A percentile compares a stretch with the other conserved stretches of the same genome.
Conservation (phyloP, 805 yeast genomes). For the Wickerhamiella alocasiicola region DNA sequence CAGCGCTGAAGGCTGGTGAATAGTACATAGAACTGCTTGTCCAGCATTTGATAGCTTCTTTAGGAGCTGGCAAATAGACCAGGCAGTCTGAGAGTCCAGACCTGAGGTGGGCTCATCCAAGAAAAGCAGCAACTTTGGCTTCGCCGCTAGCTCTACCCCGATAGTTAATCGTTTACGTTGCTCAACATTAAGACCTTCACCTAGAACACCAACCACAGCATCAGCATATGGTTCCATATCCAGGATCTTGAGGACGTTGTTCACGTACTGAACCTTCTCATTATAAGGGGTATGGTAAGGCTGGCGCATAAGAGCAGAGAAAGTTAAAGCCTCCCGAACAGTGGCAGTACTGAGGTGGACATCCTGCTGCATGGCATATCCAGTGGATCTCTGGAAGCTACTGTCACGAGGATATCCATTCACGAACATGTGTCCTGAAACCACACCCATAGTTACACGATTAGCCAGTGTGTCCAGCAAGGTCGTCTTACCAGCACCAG, state of each 20-base stretch:
- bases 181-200: slow-evolving; percentile 58
- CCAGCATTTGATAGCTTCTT: slow-evolving; percentile 58
- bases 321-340: slow-evolving; percentile 60
- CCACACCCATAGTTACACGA: slow-evolving; percentile 58
- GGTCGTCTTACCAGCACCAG: slow-evolving; percentile 82
- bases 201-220: slow-evolving; percentile 65
- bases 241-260: slow-evolving; percentile 49
- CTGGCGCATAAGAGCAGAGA: slow-evolving; percentile 63
- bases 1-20: slow-evolving; percentile 70
- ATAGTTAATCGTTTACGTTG: slow-evolving; percentile 56
- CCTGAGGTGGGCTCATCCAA: slow-evolving; percentile 68
- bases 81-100: slow-evolving; percentile 47
- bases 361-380: slow-evolving; percentile 75
- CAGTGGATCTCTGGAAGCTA: slow-evolving; percentile 65
- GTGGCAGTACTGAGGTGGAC: slow-evolving; percentile 56
- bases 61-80: slow-evolving; percentile 59
- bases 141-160: slow-evolving; percentile 62
- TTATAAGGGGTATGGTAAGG: slow-evolving; percentile 40
- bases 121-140: slow-evolving; percentile 48
- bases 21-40: slow-evolving; percentile 64
- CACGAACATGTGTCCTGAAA: slow-evolving; percentile 60
- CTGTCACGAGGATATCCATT: slow-evolving; percentile 51
- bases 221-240: slow-evolving; percentile 63
- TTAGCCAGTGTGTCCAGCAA: slow-evolving; percentile 60
- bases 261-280: slow-evolving; percentile 58